These are phyloP conservation scores for Viola pubescens DNA, from an alignment of 441 rosid genomes.

Conservation along the genomic window DNA sequence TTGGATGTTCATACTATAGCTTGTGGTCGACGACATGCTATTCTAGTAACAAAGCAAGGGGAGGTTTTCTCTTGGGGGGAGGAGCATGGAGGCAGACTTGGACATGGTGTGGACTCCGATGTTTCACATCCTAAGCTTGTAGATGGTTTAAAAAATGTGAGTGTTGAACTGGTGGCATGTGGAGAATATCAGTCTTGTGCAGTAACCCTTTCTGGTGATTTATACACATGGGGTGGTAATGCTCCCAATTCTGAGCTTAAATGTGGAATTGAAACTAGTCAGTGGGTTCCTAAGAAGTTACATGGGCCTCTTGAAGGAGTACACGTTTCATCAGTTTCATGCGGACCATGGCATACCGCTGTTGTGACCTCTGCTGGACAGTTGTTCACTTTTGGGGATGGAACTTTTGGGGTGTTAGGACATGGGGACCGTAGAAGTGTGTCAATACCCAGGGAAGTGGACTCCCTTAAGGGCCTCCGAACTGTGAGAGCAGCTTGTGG, in stretches of 20 bases:
- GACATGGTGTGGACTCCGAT: conserved; percentile 95
- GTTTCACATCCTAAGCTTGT: conserved; percentile 87
- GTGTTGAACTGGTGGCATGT: conserved; percentile 92
- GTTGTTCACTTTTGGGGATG: conserved; percentile 95
- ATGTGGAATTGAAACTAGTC: conserved; percentile 79
- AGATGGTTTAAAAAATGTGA: conserved; percentile 65
- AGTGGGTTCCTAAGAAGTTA: conserved; percentile 67
- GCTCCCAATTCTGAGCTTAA: conserved; percentile 78
- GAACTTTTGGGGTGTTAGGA: conserved; percentile 96
- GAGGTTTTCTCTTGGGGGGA: conserved; percentile 97
- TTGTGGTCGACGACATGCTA: conserved; percentile 92
- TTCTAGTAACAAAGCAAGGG: conserved; percentile 93
- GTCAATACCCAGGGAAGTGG: conserved; percentile 88
- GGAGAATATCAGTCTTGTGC: conserved; percentile 97
- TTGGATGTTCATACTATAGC: conserved; percentile 93
- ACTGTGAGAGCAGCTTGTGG: conserved; percentile 96
- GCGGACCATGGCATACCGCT: conserved; percentile 99
- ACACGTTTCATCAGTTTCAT: conserved; percentile 86
- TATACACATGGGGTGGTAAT: conserved; percentile 93
- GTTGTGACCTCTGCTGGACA: conserved; percentile 91
- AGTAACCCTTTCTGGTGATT: conserved; percentile 96
- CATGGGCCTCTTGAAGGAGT: conserved; percentile 88
- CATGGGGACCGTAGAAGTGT: conserved; percentile 83
- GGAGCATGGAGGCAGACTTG: conserved; percentile 97
- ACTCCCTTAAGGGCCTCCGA: conserved; percentile 90